Conservation (phyloP, 2,329 filamentous ascomycete species). For the Fusarium penzigii region DNA sequence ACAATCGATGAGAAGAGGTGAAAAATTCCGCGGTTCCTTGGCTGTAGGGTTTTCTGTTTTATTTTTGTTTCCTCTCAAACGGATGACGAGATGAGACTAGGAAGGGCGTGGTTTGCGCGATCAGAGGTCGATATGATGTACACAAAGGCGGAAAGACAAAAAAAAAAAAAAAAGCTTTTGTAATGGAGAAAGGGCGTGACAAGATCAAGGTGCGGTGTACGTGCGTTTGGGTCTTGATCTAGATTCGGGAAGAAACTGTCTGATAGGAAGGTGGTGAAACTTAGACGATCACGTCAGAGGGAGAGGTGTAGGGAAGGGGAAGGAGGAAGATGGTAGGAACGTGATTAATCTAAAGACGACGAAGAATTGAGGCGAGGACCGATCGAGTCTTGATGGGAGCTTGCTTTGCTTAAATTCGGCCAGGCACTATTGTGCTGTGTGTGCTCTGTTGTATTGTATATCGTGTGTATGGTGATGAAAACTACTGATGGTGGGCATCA, state of each 20-base stretch:
- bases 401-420: not conserved
- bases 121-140: constrained; percentile 21
- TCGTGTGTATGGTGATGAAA: constrained; percentile 3
- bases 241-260: not conserved
- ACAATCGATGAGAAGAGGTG: not conserved
- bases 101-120: constrained; percentile 22
- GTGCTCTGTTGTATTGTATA: not conserved
- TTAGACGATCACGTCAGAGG: not conserved
- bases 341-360: not conserved
- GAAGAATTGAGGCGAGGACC: not conserved
- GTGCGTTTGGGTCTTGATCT: constrained; percentile 18
- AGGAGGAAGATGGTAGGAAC: not conserved
- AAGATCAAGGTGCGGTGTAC: constrained; percentile 15
- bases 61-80: not conserved
- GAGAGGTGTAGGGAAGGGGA: not conserved
- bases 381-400: no score
- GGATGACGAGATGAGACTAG: not conserved
- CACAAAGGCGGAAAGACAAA: constrained; percentile 14
- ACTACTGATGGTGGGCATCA: not conserved
- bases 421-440: not conserved
- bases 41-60: not conserved
- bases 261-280: not conserved
- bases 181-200: constrained; percentile 1
- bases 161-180: constrained; percentile 1
- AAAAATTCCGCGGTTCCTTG: no score